Evolutionary conservation across 2,329 filamentous ascomycete genomes (phyloP).

Genomic region (Lecanicillium sp.): DNA sequence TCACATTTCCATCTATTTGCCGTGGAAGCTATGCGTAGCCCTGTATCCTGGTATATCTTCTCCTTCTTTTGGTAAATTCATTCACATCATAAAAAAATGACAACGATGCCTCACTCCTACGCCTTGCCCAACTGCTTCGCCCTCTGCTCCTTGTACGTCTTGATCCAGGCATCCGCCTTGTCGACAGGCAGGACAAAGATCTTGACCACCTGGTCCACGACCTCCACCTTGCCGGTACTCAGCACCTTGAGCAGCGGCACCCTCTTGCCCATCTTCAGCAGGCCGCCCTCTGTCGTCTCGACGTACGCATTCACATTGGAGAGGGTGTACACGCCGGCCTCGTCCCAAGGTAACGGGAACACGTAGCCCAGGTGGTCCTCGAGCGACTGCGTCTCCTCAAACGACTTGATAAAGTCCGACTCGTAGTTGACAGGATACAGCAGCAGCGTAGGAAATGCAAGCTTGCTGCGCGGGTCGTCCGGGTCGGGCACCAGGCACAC

Average conservation of each 20-base stretch:
- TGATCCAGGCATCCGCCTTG: conserved; percentile 67
- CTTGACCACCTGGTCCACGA: conserved; percentile 77
- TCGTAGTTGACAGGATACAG: conserved; percentile 78
- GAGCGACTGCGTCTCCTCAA: conserved; percentile 68
- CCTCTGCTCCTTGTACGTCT: conserved; percentile 74
- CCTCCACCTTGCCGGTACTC: conserved; percentile 68
- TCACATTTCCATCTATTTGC: neutral
- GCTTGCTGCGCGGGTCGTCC: conserved; percentile 60
- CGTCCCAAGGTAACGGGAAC: conserved; percentile 84
- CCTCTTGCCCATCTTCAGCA: conserved; percentile 88
- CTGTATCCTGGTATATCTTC: neutral
- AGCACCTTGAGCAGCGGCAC: conserved; percentile 69
- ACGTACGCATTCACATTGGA: conserved; percentile 76
- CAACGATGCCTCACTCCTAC: neutral
- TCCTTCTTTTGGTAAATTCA: conserved; percentile 1
- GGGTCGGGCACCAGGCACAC: conserved; percentile 65
- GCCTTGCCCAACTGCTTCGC: conserved; percentile 33
- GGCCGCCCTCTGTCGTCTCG: conserved; percentile 69
- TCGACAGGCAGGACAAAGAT: conserved; percentile 74
- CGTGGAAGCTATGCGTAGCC: neutral
- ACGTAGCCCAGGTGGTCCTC: conserved; percentile 77
- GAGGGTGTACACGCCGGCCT: conserved; percentile 54
- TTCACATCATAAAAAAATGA: neutral
- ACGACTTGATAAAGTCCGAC: conserved; percentile 85
- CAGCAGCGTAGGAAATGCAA: conserved; percentile 73